Conservation (phyloP, 768 basidiomycete species). For the Lentinula boryana region DNA sequence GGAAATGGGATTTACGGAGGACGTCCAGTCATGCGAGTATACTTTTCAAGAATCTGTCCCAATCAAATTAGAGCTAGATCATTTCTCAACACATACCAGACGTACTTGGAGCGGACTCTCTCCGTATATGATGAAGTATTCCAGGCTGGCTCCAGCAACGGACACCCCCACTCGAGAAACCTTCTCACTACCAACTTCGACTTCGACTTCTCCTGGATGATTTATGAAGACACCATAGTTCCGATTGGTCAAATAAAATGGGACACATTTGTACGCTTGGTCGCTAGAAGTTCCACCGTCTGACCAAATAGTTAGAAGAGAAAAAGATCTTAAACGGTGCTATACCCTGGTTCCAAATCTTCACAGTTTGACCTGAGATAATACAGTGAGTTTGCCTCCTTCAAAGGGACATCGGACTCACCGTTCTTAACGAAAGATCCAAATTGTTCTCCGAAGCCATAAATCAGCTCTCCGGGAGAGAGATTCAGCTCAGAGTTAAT, state of each 20-base stretch:
- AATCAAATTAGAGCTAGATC: neutral
- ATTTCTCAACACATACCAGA: neutral
- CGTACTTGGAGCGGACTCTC: constrained; percentile 57
- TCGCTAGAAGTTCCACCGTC: constrained; percentile 72
- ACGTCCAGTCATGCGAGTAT: constrained; percentile 58
- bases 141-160: constrained; percentile 55
- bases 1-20: constrained; percentile 37
- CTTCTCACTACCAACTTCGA: constrained; percentile 66
- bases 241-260: constrained; percentile 64
- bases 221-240: constrained; percentile 76
- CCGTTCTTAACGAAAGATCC: constrained; percentile 74
- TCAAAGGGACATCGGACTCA: constrained; percentile 18
- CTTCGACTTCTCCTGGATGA: constrained; percentile 69
- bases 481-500: constrained; percentile 56
- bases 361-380: constrained; percentile 44
- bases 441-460: constrained; percentile 74
- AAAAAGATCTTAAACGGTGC: neutral
- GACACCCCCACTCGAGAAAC: constrained; percentile 53
- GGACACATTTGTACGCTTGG: constrained; percentile 62
- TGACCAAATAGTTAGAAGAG: neutral
- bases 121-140: constrained; percentile 71
- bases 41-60: constrained; percentile 49
- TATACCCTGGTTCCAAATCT: constrained; percentile 56
- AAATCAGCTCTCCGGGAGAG: constrained; percentile 65
- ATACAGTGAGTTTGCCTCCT: neutral